These are phyloP conservation scores for Aurantiochytrium sp. DNA, from an alignment of 108 stramenopile genomes.

Conservation along the genomic window DNA sequence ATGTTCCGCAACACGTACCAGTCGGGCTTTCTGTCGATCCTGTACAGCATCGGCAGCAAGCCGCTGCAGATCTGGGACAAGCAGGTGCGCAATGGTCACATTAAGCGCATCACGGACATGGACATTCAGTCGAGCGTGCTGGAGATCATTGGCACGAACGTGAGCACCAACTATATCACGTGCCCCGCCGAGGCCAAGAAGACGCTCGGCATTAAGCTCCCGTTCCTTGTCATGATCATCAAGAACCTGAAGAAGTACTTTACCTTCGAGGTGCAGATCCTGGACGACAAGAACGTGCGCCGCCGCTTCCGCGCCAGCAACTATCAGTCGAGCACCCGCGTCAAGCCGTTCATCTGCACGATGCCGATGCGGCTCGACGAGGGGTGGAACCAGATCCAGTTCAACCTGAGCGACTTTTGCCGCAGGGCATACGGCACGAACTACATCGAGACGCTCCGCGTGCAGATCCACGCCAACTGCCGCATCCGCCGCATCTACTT, in stretches of 20 bases:
- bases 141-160: conserved; percentile 86
- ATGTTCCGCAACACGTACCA: conserved; percentile 90
- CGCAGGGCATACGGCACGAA: conserved; percentile 88
- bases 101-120: conserved; percentile 82
- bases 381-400: conserved; percentile 92
- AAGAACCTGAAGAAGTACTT: conserved; percentile 92
- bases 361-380: conserved; percentile 91
- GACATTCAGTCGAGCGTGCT: conserved; percentile 85
- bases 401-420: conserved; percentile 82
- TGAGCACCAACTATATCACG: conserved; percentile 80
- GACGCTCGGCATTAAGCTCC: conserved; percentile 82
- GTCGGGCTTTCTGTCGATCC: conserved; percentile 81
- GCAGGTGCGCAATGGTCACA: conserved; percentile 80
- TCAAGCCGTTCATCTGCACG: conserved; percentile 88
- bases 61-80: conserved; percentile 84
- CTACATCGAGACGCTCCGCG: conserved; percentile 81
- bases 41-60: conserved; percentile 82
- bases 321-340: conserved; percentile 81
- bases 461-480: conserved; percentile 88
- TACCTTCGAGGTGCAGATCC: conserved; percentile 86
- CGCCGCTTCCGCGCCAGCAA: conserved; percentile 82
- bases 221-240: conserved; percentile 85
- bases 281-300: conserved; percentile 83
- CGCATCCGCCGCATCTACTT: conserved; percentile 85
- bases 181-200: conserved; percentile 76